Evolutionary conservation across 345 rosid species (phyloP), one percentile per base, ranked within the genome.

Genomic region (Dimocarpus longan): DNA sequence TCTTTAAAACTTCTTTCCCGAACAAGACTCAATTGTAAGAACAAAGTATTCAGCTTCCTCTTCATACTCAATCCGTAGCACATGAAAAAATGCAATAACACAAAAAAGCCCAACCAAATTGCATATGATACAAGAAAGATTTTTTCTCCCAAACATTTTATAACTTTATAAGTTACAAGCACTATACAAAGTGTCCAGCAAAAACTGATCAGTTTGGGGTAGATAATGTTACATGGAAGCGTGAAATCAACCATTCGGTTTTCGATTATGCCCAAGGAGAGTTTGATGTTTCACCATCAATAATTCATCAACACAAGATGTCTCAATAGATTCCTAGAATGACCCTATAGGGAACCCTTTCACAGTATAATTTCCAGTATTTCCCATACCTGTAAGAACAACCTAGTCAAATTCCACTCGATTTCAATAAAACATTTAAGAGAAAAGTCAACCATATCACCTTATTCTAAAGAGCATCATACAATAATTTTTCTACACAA

Each of bases 311-410:
- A 8, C 10, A 9, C 43, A 54, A 52, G 66, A 21, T 76, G 66
- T 75, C 79, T 92, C 87, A 93, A 83, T 90, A 91, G 71, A 95
- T 78, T 75, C 95, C 99, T 0, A 98, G 98, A 85, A 95, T 80
- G 77, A 95, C 82, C 67, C 88, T 85, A 83, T 88, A 83, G 3
- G 81, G 87, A 54, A 93, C 97, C 93, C 89, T 95, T 82, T 89
- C 92, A 77, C 98, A 93, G 59, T 95, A 95, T 54, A 79, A 56
- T 78, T 91, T 95, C 99, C 99, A 95, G 86, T 86, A 89, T 76
- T 90, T 95, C 50, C 99, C 97, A 10, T 95, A 95, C 91, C 99
- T 95, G 86, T 66, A 83, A 73, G 24, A 62, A 78, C 1, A 13
- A 40, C 9, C 7, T 22, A 6, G 16, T 74, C 46, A 74, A 21